Base-by-base conservation (phyloP, 371 early-diverging fungal genomes). In the Rhizopus sp. region DNA sequence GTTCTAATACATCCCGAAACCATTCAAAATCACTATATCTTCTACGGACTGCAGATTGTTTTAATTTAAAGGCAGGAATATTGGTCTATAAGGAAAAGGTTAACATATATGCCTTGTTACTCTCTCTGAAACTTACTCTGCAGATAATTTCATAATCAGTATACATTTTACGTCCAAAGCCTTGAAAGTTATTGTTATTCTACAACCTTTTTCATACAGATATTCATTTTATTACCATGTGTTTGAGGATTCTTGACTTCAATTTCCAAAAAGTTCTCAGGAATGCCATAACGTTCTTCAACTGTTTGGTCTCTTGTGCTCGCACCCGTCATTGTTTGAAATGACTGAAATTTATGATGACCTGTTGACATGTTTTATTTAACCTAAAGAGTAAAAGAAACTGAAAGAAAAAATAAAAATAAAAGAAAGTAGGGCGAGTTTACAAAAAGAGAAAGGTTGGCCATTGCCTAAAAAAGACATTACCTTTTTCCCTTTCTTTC, bases 11-110 rank as follows among this genome's bases (percentile, higher is more conserved):
- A 70, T 96, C 95, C 53, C 93, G 77, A 75, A 97, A 93, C 97
- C 97, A 97, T 72, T 97, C 99, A 72, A 97, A 98, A 65, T 98
- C 99, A 70, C 93, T 92, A 78, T 97, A 98, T 53, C 99, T 84
- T 65, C 99, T 81, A 34, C 97, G 87, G 31, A 97, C 97, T 17
- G 80, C 70, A 6, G 93, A 93, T 16, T 82, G 69, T 62, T 86
- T 89, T 57, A 91, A 63, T 75, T 97, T 97, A 85, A 97, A 98
- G 17, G 93, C 90, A 13, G 99, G 99, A 55, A 98, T 94, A 73
- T 97, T 98, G 41, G 97, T 97, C 92, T 93, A 78, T 13, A 47
- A 47, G 16, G 39, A 38, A 55, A 48, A 72, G 13, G 16, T 7
- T 58, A 29, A 3, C 23, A 45, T 45, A 13, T n/a, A 12, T 6